Conservation (phyloP, 441 rosid genomes). For the Gossypium davidsonii region DNA sequence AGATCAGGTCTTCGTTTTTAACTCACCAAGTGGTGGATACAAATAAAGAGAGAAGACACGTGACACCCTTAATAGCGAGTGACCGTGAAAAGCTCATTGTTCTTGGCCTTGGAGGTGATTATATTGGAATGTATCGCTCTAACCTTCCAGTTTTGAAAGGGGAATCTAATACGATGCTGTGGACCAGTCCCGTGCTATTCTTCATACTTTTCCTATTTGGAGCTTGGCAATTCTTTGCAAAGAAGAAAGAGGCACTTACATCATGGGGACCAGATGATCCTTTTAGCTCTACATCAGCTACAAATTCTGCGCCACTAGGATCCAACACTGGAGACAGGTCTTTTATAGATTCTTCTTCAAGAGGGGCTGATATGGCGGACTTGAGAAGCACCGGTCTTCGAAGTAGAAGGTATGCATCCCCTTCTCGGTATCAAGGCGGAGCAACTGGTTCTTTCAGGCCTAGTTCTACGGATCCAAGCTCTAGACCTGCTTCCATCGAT, state of each 20-base stretch:
- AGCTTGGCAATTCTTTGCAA: conserved; percentile 92
- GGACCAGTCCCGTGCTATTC: conserved; percentile 83
- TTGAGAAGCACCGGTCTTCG: conserved; percentile 44
- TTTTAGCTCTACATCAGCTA: conserved; percentile 42
- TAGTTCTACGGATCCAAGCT: conserved; percentile 34
- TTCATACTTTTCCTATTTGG: conserved; percentile 79
- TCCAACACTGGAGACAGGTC: conserved; percentile 41
- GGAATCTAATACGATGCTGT: conserved; percentile 65
- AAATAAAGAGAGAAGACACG: conserved; percentile 22
- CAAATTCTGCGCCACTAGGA: conserved; percentile 40
- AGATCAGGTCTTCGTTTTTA: conserved; percentile 70
- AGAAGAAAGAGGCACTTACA: conserved; percentile 86
- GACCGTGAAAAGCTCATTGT: conserved; percentile 79
- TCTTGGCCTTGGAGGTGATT: conserved; percentile 71
- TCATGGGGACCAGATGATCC: conserved; percentile 94
- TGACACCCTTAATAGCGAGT: conserved; percentile 63
- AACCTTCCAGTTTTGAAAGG: conserved; percentile 60
- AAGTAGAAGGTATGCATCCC: conserved; percentile 58
- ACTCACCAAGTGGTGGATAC: conserved; percentile 34
- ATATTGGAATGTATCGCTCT: conserved; percentile 71
- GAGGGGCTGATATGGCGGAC: conserved; percentile 54
- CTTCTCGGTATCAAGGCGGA: conserved; percentile 58
- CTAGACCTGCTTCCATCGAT: conserved; percentile 61
- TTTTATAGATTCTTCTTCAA: conserved; percentile 53
- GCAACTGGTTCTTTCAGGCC: conserved; percentile 55